A percentile compares a stretch with the other conserved stretches of the same genome.
Evolutionary conservation across 768 basidiomycete species (phyloP).

Genomic region (Lactarius hatsudake): DNA sequence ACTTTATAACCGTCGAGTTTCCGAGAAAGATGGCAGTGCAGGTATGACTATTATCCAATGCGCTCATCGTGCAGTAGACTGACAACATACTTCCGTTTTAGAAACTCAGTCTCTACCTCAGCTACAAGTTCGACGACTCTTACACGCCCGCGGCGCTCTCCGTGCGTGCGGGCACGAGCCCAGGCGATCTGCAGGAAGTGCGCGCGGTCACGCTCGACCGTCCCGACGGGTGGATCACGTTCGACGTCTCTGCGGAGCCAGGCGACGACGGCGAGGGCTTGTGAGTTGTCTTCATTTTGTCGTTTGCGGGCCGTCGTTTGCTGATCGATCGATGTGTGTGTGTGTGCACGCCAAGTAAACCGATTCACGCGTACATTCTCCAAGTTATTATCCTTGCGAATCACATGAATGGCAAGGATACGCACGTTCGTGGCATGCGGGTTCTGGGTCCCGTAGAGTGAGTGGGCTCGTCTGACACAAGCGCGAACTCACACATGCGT

Average conservation of each 20-base stretch:
- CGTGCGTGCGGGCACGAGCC: slow-evolving; percentile 88
- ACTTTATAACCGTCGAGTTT: slow-evolving; percentile 93
- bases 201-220: slow-evolving; percentile 81
- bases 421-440: slow-evolving; percentile 88
- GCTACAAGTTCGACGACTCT: slow-evolving; percentile 85
- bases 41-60: slow-evolving; percentile 39
- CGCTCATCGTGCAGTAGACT: background rate
- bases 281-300: slow-evolving; percentile 43
- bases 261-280: slow-evolving; percentile 76
- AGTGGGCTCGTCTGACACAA: slow-evolving; percentile 31
- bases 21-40: slow-evolving; percentile 86
- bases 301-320: background rate
- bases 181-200: slow-evolving; percentile 90
- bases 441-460: slow-evolving; percentile 87
- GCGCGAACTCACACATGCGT: background rate
- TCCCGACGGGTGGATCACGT: slow-evolving; percentile 92
- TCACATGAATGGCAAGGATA: slow-evolving; percentile 98
- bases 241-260: slow-evolving; percentile 77
- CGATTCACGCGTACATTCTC: slow-evolving; percentile 84
- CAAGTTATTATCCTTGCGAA: slow-evolving; percentile 90
- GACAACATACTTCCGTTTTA: slow-evolving; percentile 32
- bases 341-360: slow-evolving; percentile 51
- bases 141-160: slow-evolving; percentile 93
- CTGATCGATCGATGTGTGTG: background rate
- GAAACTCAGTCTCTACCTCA: slow-evolving; percentile 86